A percentile compares a stretch with the other conserved stretches of the same genome.
These are phyloP conservation scores for Cokeromyces recurvatus DNA, from an alignment of 371 early-diverging fungal genomes.

Conservation along the genomic window DNA sequence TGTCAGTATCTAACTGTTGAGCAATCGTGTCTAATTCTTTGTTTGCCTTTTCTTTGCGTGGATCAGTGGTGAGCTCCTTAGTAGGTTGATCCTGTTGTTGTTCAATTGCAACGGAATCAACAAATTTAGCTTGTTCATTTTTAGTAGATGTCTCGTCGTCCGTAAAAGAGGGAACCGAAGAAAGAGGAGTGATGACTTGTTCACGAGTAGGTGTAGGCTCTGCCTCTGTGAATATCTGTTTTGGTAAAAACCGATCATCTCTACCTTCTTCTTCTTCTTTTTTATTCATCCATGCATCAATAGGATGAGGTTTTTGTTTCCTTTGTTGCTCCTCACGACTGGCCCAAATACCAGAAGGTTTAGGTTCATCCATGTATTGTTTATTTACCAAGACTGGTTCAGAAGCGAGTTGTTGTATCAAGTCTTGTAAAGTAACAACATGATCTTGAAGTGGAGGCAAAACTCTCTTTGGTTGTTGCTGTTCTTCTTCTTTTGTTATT, in stretches of 20 bases:
- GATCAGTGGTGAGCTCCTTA: background rate
- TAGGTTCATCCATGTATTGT: conserved; percentile 9
- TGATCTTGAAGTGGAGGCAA: conserved; percentile 18
- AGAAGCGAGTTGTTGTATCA: conserved; percentile 13
- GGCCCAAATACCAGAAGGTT: conserved; percentile 11
- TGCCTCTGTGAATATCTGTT: conserved; percentile 1
- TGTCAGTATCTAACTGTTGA: background rate
- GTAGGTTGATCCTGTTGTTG: background rate
- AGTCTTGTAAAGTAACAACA: conserved; percentile 13
- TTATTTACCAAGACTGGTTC: conserved; percentile 13
- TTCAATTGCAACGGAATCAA: conserved; percentile 14
- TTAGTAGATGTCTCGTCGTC: background rate
- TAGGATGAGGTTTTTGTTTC: background rate
- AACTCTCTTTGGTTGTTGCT: background rate
- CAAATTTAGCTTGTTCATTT: conserved; percentile 5
- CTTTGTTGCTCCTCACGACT: background rate
- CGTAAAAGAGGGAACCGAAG: too few species aligned
- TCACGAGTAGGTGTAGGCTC: conserved; percentile 19
- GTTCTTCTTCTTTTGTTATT: background rate
- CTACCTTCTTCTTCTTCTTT: too few species aligned
- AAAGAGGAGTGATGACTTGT: too few species aligned
- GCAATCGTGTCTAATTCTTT: conserved; percentile 5
- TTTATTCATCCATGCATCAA: too few species aligned
- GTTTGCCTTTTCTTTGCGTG: background rate
- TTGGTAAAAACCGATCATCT: conserved; percentile 1